Evolutionary conservation across 2,329 filamentous ascomycete species (phyloP).

Genomic region (Colletotrichum echinochloae): DNA sequence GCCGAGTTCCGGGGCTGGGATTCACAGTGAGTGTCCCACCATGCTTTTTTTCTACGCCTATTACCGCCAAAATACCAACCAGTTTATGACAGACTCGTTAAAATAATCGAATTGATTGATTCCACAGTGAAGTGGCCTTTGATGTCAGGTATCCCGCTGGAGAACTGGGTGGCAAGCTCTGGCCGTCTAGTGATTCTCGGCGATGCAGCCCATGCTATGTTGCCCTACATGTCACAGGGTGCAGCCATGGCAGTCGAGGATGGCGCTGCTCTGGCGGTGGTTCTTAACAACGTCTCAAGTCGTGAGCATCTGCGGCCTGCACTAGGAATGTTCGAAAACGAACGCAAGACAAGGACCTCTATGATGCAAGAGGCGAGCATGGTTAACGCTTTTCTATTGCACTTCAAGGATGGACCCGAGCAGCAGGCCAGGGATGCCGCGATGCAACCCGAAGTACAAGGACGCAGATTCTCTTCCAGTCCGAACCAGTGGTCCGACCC

Average conservation of each 20-base stretch:
- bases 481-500: slow-evolving; percentile 63
- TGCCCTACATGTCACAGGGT: slow-evolving; percentile 69
- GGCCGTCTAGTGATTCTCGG: slow-evolving; percentile 70
- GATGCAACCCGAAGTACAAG: slow-evolving; percentile 55
- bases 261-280: slow-evolving; percentile 67
- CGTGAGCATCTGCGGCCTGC: slow-evolving; percentile 47
- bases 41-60: background rate
- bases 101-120: slow-evolving; percentile 51
- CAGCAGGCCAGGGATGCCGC: slow-evolving; percentile 56
- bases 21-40: slow-evolving; percentile 43
- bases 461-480: slow-evolving; percentile 51
- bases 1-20: slow-evolving; percentile 51
- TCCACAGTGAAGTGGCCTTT: slow-evolving; percentile 52
- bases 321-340: slow-evolving; percentile 65
- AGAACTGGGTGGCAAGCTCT: slow-evolving; percentile 65
- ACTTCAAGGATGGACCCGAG: slow-evolving; percentile 56
- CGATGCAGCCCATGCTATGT: slow-evolving; percentile 73
- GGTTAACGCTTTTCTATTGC: slow-evolving; percentile 61
- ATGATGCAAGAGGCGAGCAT: slow-evolving; percentile 70
- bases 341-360: slow-evolving; percentile 68
- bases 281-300: slow-evolving; percentile 59
- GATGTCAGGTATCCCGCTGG: slow-evolving; percentile 44
- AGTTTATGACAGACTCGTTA: slow-evolving; percentile 46
- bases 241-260: slow-evolving; percentile 73
- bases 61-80: background rate